Base-by-base conservation (phyloP, 352 stramenopile species). In the Pythium sukuiense region DNA sequence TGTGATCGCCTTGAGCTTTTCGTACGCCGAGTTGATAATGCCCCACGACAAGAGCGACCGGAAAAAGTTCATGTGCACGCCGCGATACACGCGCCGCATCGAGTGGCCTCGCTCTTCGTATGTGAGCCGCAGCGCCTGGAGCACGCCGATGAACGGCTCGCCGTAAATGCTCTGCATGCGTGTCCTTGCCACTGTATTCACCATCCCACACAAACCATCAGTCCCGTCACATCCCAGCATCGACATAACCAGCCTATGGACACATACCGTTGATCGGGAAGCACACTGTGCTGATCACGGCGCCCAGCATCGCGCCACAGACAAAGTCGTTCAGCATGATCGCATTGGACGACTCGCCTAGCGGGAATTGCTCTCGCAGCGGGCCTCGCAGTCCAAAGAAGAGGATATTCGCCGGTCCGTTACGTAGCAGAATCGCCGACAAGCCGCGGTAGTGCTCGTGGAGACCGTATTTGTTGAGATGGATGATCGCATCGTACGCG, bases 11-110 rank as follows among this genome's bases (percentile, higher is more conserved):
- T 92, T 96, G 48, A 95, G 80, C 64, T 89, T 89, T 69, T 97
- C 89, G 62, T 96, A 97, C 45, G 85, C 85, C 59, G 84, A 93
- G 69, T 97, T 97, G 64, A 97, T 93, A 58, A 97, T 97, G 11
- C 89, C 89, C 89, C 89, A 97, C 16, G 89, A 96, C 16, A 97
- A 58, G 3, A 97, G 71, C 27, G 86, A 94, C 11, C 89, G 79
- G 52, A 89, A 88, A 69, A 94, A 97, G 65, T 97, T 97, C 74
- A 97, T 89, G 66, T 93, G 78, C 3, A 94, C 89, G 11, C 89
- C 89, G 50, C 88, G 87, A 69, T 95, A 97, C 45, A 97, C 65
- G 11, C 77, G 69, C n/a, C 66, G 64, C 20, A 90, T 46, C 50
- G 77, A 88, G 43, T 67, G 71, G 0, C 84, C 85, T 32, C 89